Percentiles rank a stretch among this genome's conserved stretches.
Evolutionary conservation across 371 early-diverging fungal genomes (phyloP).

Genomic region (Mucor indicus): DNA sequence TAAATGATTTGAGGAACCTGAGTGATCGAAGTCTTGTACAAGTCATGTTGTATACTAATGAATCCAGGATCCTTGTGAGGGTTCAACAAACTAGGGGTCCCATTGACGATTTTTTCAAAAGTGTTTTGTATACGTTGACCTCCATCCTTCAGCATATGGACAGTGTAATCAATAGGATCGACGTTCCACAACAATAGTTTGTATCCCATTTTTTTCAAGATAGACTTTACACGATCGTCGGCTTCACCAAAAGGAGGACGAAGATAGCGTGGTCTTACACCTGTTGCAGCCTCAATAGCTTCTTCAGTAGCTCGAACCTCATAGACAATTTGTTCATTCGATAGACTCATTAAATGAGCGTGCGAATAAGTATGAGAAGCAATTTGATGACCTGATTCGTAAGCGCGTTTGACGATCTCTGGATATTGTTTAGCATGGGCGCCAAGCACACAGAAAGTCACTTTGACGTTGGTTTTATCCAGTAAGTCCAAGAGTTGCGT

Average conservation of each 20-base stretch:
- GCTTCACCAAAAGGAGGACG: constrained; percentile 61
- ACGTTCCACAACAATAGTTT: constrained; percentile 51
- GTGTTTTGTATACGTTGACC: constrained; percentile 16
- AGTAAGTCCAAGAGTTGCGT: constrained; percentile 48
- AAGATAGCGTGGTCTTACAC: constrained; percentile 53
- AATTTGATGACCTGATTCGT: constrained; percentile 47
- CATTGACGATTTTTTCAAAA: constrained; percentile 16
- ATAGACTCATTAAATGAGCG: constrained; percentile 35
- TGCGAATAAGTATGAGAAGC: constrained; percentile 55
- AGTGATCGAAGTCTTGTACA: constrained; percentile 37
- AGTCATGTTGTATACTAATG: constrained; percentile 42
- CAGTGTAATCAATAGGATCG: constrained; percentile 42
- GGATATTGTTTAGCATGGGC: constrained; percentile 25
- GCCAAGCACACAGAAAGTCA: constrained; percentile 73
- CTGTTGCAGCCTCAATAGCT: constrained; percentile 42
- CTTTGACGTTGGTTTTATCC: constrained; percentile 41
- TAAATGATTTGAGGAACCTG: constrained; percentile 39
- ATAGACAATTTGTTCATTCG: constrained; percentile 27
- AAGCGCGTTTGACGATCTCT: constrained; percentile 37
- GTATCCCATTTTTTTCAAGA: constrained; percentile 46
- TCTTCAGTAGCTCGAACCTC: constrained; percentile 43
- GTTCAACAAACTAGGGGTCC: constrained; percentile 22
- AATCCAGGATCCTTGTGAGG: constrained; percentile 30
- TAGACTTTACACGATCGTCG: constrained; percentile 43
- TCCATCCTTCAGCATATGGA: constrained; percentile 20